Evolutionary conservation across 352 stramenopile genomes (phyloP).

Genomic region (Globisporangium echinulatum): DNA sequence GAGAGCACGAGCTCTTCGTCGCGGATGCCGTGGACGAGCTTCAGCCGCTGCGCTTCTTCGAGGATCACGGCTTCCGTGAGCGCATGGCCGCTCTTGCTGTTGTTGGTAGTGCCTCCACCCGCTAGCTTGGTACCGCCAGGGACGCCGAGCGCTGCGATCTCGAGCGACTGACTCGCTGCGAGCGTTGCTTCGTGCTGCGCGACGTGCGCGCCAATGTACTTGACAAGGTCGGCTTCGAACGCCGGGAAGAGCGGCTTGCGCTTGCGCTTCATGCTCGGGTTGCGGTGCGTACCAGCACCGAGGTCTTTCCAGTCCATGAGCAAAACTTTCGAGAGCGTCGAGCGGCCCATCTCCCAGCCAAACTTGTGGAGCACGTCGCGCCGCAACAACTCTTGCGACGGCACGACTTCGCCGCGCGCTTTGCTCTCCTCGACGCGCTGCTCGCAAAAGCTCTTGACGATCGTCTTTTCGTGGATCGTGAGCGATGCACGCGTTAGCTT

Average conservation of each 20-base stretch:
- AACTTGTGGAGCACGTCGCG: constrained; percentile 47
- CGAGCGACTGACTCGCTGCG: not conserved
- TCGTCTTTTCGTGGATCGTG: constrained; percentile 63
- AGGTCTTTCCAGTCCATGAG: constrained; percentile 5
- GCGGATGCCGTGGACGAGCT: constrained; percentile 53
- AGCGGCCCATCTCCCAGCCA: constrained; percentile 57
- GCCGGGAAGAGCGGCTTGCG: constrained; percentile 62
- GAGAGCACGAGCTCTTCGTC: constrained; percentile 67
- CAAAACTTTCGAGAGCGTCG: constrained; percentile 73
- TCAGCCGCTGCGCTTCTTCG: constrained; percentile 65
- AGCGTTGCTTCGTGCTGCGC: constrained; percentile 2
- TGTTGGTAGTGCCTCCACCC: not conserved
- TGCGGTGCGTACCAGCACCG: constrained; percentile 46
- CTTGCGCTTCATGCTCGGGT: constrained; percentile 71
- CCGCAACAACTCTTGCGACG: constrained; percentile 55
- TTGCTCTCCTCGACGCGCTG: constrained; percentile 55
- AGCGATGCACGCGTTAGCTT: constrained; percentile 34
- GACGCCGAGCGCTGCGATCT: not conserved
- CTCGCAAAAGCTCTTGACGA: constrained; percentile 77
- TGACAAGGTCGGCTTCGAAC: constrained; percentile 59
- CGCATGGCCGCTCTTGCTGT: not conserved
- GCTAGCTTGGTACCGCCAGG: no score
- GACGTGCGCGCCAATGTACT: constrained; percentile 32
- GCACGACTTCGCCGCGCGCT: constrained; percentile 37
- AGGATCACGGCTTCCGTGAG: constrained; percentile 68